These are phyloP conservation scores for Dittrichia graveolens DNA, from an alignment of 129 eudicot species.

Conservation along the genomic window DNA sequence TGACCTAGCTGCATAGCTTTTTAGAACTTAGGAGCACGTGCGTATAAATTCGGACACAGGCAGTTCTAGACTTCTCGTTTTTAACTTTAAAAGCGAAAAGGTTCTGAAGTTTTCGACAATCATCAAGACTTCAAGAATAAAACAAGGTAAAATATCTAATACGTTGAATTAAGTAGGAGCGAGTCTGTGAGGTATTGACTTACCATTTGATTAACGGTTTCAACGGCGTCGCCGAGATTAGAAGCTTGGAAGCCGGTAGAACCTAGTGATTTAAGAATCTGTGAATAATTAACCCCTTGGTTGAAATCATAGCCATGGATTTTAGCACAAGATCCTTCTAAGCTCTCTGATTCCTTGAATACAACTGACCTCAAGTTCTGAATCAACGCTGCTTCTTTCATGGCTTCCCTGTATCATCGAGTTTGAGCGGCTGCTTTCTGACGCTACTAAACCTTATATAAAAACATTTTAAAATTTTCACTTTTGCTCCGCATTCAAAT, in stretches of 20 bases:
- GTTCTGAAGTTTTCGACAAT: too few species aligned
- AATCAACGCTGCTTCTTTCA: conserved; percentile 40
- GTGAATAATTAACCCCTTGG: conserved; percentile 57
- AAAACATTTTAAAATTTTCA: background rate
- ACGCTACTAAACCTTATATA: background rate
- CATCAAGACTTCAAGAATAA: too few species aligned
- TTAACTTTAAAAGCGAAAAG: too few species aligned
- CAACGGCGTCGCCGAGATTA: conserved; percentile 87
- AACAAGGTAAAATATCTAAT: background rate
- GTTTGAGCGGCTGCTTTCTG: background rate
- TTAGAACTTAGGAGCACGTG: too few species aligned
- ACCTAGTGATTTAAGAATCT: conserved; percentile 61
- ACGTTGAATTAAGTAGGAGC: background rate
- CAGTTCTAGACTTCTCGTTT: too few species aligned
- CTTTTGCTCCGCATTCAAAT: too few species aligned
- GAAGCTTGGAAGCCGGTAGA: conserved; percentile 96
- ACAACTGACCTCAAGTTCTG: conserved; percentile 56
- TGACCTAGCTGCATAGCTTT: too few species aligned
- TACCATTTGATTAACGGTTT: conserved; percentile 88
- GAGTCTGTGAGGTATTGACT: background rate
- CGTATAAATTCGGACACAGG: too few species aligned
- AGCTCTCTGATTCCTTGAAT: conserved; percentile 76
- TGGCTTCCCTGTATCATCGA: conserved; percentile 28
- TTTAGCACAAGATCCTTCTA: conserved; percentile 55
- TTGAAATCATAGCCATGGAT: conserved; percentile 93